Percentiles rank a stretch among this genome's conserved stretches.
phyloP scores from a whole-genome alignment of 2,329 filamentous ascomycete genomes.

The Lasiodiplodia sp. region DNA sequence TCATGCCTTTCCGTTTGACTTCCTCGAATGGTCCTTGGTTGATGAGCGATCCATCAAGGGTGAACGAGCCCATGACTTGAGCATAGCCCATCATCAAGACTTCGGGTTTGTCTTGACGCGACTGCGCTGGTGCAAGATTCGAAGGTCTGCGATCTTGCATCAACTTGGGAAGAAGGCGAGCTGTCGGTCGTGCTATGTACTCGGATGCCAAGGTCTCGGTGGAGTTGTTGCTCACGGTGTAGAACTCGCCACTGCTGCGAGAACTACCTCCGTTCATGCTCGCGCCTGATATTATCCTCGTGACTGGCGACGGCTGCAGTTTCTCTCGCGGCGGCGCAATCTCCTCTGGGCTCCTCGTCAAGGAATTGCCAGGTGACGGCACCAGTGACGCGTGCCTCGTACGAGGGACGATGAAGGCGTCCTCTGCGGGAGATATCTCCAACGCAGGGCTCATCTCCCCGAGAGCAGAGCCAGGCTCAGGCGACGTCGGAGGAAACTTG shows the following conservation, averaged over 20 bases:
- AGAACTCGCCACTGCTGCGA: slow-evolving; percentile 92
- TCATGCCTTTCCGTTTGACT: slow-evolving; percentile 91
- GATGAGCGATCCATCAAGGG: slow-evolving; percentile 87
- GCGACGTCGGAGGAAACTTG: slow-evolving; percentile 61
- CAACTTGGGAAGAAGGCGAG: slow-evolving; percentile 13
- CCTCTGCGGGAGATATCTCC: slow-evolving; percentile 26
- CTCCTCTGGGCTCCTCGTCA: slow-evolving; percentile 18
- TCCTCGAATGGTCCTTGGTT: slow-evolving; percentile 92
- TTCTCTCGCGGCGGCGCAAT: slow-evolving; percentile 59
- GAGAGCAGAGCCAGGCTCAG: slow-evolving; percentile 29
- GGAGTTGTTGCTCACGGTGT: slow-evolving; percentile 92
- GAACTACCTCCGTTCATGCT: slow-evolving; percentile 79
- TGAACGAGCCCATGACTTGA: slow-evolving; percentile 91
- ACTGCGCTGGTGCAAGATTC: slow-evolving; percentile 38
- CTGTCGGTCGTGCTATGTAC: slow-evolving; percentile 64
- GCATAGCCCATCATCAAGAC: slow-evolving; percentile 98
- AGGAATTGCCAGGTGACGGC: not conserved
- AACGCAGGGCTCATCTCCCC: slow-evolving; percentile 27
- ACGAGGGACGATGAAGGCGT: slow-evolving; percentile 3
- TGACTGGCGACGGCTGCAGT: slow-evolving; percentile 60
- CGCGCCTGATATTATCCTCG: slow-evolving; percentile 77
- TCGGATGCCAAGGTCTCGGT: slow-evolving; percentile 93
- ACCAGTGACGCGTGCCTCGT: slow-evolving; percentile 17
- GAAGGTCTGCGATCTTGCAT: slow-evolving; percentile 29
- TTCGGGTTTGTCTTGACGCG: slow-evolving; percentile 64